Base-by-base conservation (phyloP, 768 basidiomycete species). In the Tulasnella sp. region DNA sequence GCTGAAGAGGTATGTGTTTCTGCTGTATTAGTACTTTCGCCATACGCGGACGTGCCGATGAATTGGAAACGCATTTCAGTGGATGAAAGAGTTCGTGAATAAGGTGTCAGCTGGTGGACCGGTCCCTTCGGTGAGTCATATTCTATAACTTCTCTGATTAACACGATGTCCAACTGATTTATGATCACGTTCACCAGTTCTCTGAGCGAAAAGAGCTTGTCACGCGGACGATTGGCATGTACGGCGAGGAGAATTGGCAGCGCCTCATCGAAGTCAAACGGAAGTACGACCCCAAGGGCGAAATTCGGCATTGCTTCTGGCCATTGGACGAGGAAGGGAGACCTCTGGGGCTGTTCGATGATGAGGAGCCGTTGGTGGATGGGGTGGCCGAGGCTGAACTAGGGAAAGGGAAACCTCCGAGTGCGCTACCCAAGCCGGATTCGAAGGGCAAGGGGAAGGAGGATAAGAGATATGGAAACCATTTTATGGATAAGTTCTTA, bases 271-370 rank as follows among this genome's bases (percentile, higher is more conserved):
- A 86, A 74, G 83, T 95, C 78, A 96, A 95, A 81, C 81, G 83
- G 74, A 80, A 82, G 65, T 91, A 93, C 76, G 94, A 96, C 77
- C 93, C 94, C 0, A 79, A 81, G 47, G 88, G 89, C 73, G 74
- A 95, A 52, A 93, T 95, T 82, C 84, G 80, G 73, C 89, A 93
- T 77, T 85, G 87, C 14, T 87, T 94, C 77, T 95, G 94, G 91
- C 93, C 93, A 22, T 78, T 91, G 72, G 82, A 89, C 77, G 83
- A 83, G 34, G 78, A 83, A 22, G 88, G 88, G 2, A 80, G 86
- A 0, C 79, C 79, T 1, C 82, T 91, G n/a, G 83, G 72, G 0
- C 26, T 71, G 29, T 19, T 32, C 6, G 26, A 16, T 5, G 42
- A 32, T 19, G 39, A 63, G 17, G 62, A 40, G 47, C 32, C 47